Conservation (phyloP, 2,329 filamentous ascomycete species). For the Aspergillus japonicus region DNA sequence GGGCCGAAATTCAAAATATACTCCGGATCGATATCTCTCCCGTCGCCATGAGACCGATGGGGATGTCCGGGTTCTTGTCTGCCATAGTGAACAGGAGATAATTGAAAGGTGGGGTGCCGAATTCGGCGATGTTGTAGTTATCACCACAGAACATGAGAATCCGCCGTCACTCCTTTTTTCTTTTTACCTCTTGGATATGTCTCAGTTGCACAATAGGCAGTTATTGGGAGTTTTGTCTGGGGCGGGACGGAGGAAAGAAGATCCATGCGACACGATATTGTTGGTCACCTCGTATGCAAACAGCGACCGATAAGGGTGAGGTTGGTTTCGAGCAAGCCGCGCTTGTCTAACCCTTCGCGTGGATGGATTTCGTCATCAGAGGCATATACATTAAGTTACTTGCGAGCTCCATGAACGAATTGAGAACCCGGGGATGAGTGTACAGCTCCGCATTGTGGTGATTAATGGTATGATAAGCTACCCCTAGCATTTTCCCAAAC, state of each 20-base stretch:
- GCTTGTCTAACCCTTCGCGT: neutral
- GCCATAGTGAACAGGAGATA: too few species aligned
- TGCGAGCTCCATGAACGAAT: too few species aligned
- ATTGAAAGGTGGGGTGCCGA: too few species aligned
- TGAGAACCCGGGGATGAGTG: too few species aligned
- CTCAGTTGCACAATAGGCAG: too few species aligned
- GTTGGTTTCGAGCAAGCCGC: neutral
- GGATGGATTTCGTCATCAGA: too few species aligned
- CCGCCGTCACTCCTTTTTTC: neutral
- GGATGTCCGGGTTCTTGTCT: neutral
- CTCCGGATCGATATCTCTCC: neutral
- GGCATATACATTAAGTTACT: too few species aligned
- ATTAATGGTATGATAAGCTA: neutral
- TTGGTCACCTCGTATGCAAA: neutral
- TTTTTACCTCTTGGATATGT: too few species aligned
- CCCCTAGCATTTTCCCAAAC: neutral
- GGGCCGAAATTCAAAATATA: neutral
- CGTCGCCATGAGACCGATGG: neutral
- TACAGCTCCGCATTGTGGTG: neutral
- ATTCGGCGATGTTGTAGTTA: too few species aligned
- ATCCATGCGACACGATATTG: neutral
- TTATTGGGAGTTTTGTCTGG: too few species aligned
- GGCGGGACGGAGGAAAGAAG: too few species aligned
- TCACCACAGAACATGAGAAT: too few species aligned
- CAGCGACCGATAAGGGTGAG: neutral